Conservation (phyloP, 306 rosid species). For the Prunus dulcis region DNA sequence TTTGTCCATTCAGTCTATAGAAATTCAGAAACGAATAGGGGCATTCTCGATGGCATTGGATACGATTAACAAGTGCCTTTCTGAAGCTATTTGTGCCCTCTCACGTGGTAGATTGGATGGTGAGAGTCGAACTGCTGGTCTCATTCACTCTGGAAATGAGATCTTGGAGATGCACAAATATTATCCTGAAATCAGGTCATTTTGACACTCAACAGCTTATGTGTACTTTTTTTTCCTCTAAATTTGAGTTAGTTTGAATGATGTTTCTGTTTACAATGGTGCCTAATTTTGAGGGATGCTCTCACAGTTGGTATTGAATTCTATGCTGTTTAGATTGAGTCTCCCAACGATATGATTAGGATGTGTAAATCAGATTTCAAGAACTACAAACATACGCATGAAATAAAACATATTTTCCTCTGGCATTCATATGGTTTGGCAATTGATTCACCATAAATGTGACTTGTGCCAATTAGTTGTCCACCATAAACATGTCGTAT, state of each 20-base stretch:
- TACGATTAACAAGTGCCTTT: conserved; percentile 89
- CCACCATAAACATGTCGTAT: not conserved
- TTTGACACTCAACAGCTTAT: not conserved
- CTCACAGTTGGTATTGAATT: not conserved
- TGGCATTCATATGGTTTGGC: not conserved
- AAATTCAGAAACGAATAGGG: conserved; percentile 90
- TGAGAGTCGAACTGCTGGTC: conserved; percentile 84
- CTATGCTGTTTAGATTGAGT: not conserved
- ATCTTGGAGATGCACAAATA: conserved; percentile 75
- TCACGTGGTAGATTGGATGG: conserved; percentile 96
- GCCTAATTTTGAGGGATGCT: not conserved
- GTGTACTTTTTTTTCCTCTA: not conserved
- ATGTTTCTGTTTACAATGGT: conserved; percentile 2
- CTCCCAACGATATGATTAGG: not conserved
- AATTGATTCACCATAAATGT: not conserved
- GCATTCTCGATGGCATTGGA: conserved; percentile 93
- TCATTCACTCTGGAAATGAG: conserved; percentile 91
- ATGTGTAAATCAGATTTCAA: too few relatives aligned
- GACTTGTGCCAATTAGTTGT: too few relatives aligned
- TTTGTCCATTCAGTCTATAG: conserved; percentile 61
- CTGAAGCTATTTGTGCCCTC: conserved; percentile 87
- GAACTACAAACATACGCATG: not conserved
- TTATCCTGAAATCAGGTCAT: conserved; percentile 72
- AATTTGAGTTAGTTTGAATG: not conserved
- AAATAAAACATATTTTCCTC: not conserved